Conservation (phyloP, 352 stramenopile genomes). For the Phytophthora palmivora region DNA sequence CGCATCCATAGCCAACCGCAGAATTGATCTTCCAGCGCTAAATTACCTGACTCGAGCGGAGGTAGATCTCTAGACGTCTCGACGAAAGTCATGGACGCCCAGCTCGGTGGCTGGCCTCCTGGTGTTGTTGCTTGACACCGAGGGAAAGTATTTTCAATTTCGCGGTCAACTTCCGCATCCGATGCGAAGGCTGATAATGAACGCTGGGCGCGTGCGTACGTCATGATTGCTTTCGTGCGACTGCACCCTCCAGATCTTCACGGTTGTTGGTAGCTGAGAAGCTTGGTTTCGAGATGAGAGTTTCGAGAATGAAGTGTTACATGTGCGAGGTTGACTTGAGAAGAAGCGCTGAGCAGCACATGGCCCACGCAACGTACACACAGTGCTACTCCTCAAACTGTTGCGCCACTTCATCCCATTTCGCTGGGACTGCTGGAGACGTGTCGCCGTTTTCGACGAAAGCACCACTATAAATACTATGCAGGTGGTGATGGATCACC, state of each 20-base stretch:
- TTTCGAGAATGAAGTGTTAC: constrained; percentile 36
- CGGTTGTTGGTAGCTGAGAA: constrained; percentile 18
- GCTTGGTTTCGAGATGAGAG: constrained; percentile 27
- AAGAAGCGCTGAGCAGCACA: constrained; percentile 12
- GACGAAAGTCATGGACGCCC: constrained; percentile 39
- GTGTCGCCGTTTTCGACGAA: constrained; percentile 36
- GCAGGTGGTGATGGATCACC: constrained; percentile 9
- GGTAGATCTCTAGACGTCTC: constrained; percentile 45
- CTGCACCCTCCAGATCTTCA: no score
- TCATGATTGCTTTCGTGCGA: no score
- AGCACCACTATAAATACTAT: constrained; percentile 39
- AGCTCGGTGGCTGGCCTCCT: constrained; percentile 26
- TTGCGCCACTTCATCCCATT: constrained; percentile 30
- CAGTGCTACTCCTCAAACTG: constrained; percentile 22
- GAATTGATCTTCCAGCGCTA: constrained; percentile 75
- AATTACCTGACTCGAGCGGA: constrained; percentile 48
- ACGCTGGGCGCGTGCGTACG: constrained; percentile 19
- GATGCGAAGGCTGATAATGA: constrained; percentile 28
- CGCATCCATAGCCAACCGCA: constrained; percentile 88
- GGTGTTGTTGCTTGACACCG: constrained; percentile 24
- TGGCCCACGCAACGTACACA: constrained; percentile 24
- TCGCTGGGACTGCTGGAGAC: constrained; percentile 31
- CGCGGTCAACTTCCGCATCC: constrained; percentile 25
- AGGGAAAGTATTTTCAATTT: constrained; percentile 28
- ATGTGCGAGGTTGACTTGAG: constrained; percentile 12